Conservation (phyloP, 2,329 filamentous ascomycete species). For the Knoxdaviesia proteae region DNA sequence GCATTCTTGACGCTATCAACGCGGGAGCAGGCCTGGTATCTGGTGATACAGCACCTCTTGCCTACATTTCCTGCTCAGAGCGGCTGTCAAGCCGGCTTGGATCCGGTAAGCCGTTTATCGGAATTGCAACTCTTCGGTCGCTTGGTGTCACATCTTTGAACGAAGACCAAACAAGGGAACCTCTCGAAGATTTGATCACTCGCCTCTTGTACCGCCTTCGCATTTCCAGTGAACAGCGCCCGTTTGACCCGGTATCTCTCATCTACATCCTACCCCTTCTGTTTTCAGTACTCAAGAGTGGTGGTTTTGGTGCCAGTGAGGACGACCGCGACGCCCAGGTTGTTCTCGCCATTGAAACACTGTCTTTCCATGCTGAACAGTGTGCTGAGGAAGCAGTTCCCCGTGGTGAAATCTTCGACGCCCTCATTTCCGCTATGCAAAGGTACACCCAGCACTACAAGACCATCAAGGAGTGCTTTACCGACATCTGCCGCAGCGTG, state of each 20-base stretch:
- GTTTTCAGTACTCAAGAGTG: constrained; percentile 56
- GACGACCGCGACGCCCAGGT: constrained; percentile 83
- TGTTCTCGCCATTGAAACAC: constrained; percentile 68
- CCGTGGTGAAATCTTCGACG: constrained; percentile 48
- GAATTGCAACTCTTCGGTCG: constrained; percentile 66
- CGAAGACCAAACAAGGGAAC: constrained; percentile 52
- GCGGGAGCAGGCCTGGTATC: constrained; percentile 66
- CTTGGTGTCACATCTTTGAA: constrained; percentile 54
- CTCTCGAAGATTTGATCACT: constrained; percentile 68
- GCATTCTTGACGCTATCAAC: constrained; percentile 53
- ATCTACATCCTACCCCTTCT: constrained; percentile 74
- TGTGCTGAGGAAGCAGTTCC: constrained; percentile 60
- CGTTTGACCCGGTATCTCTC: constrained; percentile 72
- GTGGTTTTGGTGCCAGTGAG: constrained; percentile 48
- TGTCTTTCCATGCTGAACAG: constrained; percentile 70
- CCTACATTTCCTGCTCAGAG: constrained; percentile 63
- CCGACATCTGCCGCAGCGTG: constrained; percentile 67
- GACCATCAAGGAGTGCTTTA: constrained; percentile 76
- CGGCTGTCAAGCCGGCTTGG: constrained; percentile 57
- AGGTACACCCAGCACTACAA: constrained; percentile 86
- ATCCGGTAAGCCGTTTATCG: constrained; percentile 59
- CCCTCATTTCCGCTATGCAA: constrained; percentile 67
- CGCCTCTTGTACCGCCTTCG: constrained; percentile 77
- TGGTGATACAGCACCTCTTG: constrained; percentile 55
- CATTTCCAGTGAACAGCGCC: constrained; percentile 81